A percentile compares a stretch with the other conserved stretches of the same genome.
Conservation (phyloP, 805 yeast species). For the Metschnikowia corniflorae region DNA sequence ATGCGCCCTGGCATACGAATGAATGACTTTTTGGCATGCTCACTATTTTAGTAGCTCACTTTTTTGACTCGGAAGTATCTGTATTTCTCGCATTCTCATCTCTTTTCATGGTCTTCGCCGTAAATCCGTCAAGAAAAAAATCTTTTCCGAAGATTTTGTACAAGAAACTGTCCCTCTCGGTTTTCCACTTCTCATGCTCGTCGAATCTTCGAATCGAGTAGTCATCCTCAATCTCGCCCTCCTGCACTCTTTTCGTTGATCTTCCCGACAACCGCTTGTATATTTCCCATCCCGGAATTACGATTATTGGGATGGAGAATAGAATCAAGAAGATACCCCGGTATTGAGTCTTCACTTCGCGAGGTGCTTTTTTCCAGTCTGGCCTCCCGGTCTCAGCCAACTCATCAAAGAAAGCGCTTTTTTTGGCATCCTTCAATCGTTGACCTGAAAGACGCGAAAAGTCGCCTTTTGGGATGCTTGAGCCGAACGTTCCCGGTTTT, state of each 20-base stretch:
- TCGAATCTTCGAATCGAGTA: conserved; percentile 31
- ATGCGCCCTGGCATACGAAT: no score
- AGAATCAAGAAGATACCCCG: conserved; percentile 37
- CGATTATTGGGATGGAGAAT: conserved; percentile 35
- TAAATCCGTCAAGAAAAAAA: conserved; percentile 42
- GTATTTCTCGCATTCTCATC: no score
- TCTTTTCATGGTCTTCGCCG: conserved; percentile 36
- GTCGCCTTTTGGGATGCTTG: conserved; percentile 5
- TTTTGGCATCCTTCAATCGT: conserved; percentile 10
- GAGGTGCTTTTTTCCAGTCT: conserved; percentile 44
- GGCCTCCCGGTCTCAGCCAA: conserved; percentile 39
- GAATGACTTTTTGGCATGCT: no score
- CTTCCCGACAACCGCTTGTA: conserved; percentile 37
- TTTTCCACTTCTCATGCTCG: conserved; percentile 40
- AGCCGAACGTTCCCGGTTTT: conserved; percentile 12
- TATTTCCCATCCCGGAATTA: conserved; percentile 33
- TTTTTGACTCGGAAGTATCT: not conserved
- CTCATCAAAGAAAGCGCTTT: conserved; percentile 34
- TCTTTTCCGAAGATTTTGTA: conserved; percentile 40
- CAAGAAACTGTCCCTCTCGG: conserved; percentile 34
- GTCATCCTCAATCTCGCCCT: conserved; percentile 38
- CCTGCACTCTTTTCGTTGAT: conserved; percentile 37
- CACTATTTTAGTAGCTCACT: no score
- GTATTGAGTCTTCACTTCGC: conserved; percentile 33
- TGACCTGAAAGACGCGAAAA: conserved; percentile 7